Conservation (phyloP, 1,284 basidiomycete species). For the Sutorius eximius region DNA sequence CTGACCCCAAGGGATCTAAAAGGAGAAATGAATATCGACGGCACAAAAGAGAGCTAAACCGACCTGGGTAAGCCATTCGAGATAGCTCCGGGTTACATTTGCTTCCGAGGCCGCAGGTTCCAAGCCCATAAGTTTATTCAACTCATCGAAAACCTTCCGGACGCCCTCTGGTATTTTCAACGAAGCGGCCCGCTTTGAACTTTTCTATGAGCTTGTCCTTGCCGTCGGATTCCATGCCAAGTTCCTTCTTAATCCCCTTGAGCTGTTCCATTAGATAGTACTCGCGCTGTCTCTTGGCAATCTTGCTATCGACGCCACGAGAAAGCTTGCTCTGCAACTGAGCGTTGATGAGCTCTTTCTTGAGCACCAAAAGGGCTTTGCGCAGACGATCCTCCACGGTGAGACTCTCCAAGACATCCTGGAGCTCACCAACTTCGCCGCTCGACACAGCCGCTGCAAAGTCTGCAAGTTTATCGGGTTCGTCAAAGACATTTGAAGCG, state of each 20-base stretch:
- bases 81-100: slow-evolving; percentile 94
- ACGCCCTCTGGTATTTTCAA: slow-evolving; percentile 94
- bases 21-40: slow-evolving; percentile 1
- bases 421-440: slow-evolving; percentile 88
- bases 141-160: slow-evolving; percentile 93
- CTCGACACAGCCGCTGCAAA: slow-evolving; percentile 96
- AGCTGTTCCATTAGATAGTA: slow-evolving; percentile 99
- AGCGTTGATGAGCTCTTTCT: slow-evolving; percentile 98
- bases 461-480: slow-evolving; percentile 97
- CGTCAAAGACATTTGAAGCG: slow-evolving; percentile 97
- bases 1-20: slow-evolving; percentile 91
- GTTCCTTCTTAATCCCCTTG: slow-evolving; percentile 98
- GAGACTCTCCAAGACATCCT: slow-evolving; percentile 90
- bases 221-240: slow-evolving; percentile 96
- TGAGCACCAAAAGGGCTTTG: slow-evolving; percentile 89
- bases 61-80: slow-evolving; percentile 93
- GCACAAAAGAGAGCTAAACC: background rate
- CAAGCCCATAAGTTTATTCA: slow-evolving; percentile 88
- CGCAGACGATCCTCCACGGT: slow-evolving; percentile 88
- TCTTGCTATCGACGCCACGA: slow-evolving; percentile 94
- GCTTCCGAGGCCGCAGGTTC: slow-evolving; percentile 94
- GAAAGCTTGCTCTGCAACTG: slow-evolving; percentile 95
- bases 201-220: slow-evolving; percentile 98
- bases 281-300: slow-evolving; percentile 95
- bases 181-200: slow-evolving; percentile 85